phyloP scores from a whole-genome alignment of 768 basidiomycete species.

The Suillus luteus region DNA sequence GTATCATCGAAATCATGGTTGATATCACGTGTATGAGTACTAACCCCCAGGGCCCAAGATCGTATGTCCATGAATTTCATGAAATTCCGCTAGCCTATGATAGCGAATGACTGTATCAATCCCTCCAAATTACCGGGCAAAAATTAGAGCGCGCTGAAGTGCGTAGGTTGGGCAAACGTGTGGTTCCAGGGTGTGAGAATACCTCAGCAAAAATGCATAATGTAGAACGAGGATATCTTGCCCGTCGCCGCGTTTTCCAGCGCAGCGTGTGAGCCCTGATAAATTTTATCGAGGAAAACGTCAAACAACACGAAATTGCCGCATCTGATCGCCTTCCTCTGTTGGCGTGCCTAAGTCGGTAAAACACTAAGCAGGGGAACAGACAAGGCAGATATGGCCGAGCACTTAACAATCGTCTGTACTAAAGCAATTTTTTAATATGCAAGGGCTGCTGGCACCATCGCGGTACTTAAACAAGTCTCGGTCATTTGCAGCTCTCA shows the following conservation, averaged over 20 bases:
- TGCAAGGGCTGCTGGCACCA: neutral
- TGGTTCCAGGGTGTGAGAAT: neutral
- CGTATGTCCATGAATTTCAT: neutral
- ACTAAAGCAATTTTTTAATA: neutral
- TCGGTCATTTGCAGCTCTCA: neutral
- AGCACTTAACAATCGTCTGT: neutral
- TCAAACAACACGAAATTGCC: neutral
- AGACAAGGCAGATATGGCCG: neutral
- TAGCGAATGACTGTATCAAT: neutral
- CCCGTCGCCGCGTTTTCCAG: neutral
- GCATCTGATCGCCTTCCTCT: neutral
- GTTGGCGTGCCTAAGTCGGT: neutral
- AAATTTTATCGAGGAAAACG: neutral
- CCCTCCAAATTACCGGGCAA: neutral
- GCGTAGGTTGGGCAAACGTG: neutral
- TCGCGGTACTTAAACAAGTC: conserved; percentile 2
- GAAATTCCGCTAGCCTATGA: neutral
- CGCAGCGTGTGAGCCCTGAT: neutral
- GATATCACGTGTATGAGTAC: neutral
- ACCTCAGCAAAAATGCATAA: conserved; percentile 4
- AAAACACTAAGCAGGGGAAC: neutral
- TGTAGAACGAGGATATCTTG: conserved; percentile 3
- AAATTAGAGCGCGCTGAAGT: neutral
- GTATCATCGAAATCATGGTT: neutral
- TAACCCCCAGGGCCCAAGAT: neutral